phyloP scores from a whole-genome alignment of 2,329 filamentous ascomycete species.

The Alternaria dauci region DNA sequence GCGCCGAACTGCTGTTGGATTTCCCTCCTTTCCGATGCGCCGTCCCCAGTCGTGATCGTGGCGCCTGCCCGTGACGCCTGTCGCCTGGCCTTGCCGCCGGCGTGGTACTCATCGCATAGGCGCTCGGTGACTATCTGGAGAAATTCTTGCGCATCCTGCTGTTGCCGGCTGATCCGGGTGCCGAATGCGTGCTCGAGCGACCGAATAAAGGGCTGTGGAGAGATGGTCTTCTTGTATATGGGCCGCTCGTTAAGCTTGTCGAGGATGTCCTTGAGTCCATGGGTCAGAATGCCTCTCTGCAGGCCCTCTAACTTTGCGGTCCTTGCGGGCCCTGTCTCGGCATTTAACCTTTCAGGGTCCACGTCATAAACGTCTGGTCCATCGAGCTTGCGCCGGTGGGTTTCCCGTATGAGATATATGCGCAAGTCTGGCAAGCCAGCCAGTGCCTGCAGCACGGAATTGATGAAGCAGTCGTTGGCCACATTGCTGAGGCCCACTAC shows the following conservation, averaged over 20 bases:
- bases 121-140: slow-evolving; percentile 92
- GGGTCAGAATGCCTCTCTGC: slow-evolving; percentile 83
- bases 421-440: slow-evolving; percentile 89
- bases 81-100: slow-evolving; percentile 75
- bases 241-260: slow-evolving; percentile 93
- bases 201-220: slow-evolving; percentile 81
- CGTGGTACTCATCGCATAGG: slow-evolving; percentile 92
- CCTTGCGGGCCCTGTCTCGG: slow-evolving; percentile 52
- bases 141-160: slow-evolving; percentile 98
- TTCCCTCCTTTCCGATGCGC: slow-evolving; percentile 30
- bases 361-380: slow-evolving; percentile 77
- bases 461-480: slow-evolving; percentile 86
- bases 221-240: slow-evolving; percentile 92
- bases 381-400: slow-evolving; percentile 82
- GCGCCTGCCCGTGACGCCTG: slow-evolving; percentile 56
- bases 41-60: slow-evolving; percentile 28
- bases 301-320: slow-evolving; percentile 65
- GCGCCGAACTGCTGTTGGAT: slow-evolving; percentile 38
- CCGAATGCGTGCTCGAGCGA: slow-evolving; percentile 86
- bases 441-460: slow-evolving; percentile 91
- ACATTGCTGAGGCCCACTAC: slow-evolving; percentile 88
- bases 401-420: slow-evolving; percentile 90
- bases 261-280: slow-evolving; percentile 89
- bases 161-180: slow-evolving; percentile 89
- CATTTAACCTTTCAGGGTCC: slow-evolving; percentile 58